Base-by-base conservation (phyloP, 2,329 filamentous ascomycete species). In the Aspergillus proliferans region DNA sequence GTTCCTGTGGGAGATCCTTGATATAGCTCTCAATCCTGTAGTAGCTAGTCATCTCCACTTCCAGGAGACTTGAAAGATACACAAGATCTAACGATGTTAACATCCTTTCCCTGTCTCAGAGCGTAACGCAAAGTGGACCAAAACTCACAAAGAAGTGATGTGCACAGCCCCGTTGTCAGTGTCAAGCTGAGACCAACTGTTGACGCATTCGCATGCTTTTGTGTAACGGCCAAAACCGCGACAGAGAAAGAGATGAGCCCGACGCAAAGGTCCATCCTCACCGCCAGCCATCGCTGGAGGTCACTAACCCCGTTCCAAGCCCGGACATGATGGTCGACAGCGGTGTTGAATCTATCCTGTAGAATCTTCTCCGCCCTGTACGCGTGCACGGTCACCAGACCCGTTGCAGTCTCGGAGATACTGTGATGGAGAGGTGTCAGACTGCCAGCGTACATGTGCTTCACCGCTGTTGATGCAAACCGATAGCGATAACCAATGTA, bases 11-110 rank as follows among this genome's bases (percentile, higher is more conserved):
- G 26, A 82, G 77, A 18, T 80, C 76, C 63, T 88, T 85, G 0
- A 80, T 87, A 63, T 88, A 89, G 62, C 88, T 86, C 12, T 88
- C 73, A 42, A 89, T 81, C 42, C 86, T 76, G 68, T 89, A 85
- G 0, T 83, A 82, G 2, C 84, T 80, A 59, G 88, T 88, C 83
- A 88, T 87, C 61, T 86, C 81, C 2, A 88, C 72, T 64, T 89
- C 86, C 21, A 87, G 36, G 22, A 51, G 49, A 36, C 49, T 51
- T 15, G 49, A 51, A 10, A 51, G 49, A 43, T 51, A 51, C 5
- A 51, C 49, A 21, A 51, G 42, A 36, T 51, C 49, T 51, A 19
- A 21, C 10, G 3, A 19, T 21, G 18, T 40, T 40, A 40, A 18
- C 38, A 4, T 22, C 10, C 8, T 6, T 40, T 40, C 7, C 12